Percentiles rank a stretch among this genome's conserved stretches.
Evolutionary conservation across 176 grass and related monocot genomes (phyloP).

Genomic region (Oryza rufipogon): DNA sequence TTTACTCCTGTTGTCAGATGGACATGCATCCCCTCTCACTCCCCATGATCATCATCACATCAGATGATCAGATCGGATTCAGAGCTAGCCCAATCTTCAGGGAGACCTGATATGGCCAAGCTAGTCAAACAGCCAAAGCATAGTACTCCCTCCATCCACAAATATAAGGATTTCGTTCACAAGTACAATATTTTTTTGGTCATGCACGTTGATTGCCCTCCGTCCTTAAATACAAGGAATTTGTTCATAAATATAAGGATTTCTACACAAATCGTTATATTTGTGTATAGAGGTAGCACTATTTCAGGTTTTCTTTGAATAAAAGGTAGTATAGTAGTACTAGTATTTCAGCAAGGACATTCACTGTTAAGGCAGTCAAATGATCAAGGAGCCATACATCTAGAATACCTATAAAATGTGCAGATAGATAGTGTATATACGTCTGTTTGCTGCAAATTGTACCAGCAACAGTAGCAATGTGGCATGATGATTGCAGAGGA

Average conservation of each 20-base stretch:
- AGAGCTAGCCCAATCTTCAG: background rate
- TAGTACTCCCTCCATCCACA: background rate
- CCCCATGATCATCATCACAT: slow-evolving; percentile 24
- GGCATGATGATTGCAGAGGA: slow-evolving; percentile 10
- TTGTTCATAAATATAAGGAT: too few species aligned
- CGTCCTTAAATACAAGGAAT: too few species aligned
- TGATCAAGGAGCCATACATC: background rate
- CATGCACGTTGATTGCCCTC: too few species aligned
- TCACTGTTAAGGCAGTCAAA: slow-evolving; percentile 1
- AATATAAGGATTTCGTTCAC: too few species aligned
- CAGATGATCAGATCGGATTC: background rate
- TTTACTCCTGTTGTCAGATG: slow-evolving; percentile 30
- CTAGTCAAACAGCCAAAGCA: background rate
- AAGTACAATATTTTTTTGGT: too few species aligned
- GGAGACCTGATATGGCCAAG: slow-evolving; percentile 1
- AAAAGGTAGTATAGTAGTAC: background rate
- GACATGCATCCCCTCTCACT: slow-evolving; percentile 19
- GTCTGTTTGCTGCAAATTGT: background rate
- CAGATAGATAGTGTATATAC: slow-evolving; percentile 1
- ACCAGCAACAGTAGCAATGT: slow-evolving; percentile 5
- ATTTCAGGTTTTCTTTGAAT: background rate
- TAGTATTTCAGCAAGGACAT: background rate
- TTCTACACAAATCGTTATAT: too few species aligned
- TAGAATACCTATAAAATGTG: background rate
- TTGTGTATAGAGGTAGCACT: too few species aligned